phyloP scores from a whole-genome alignment of 148 eudicot species.

The Rhododendron griersonianum region DNA sequence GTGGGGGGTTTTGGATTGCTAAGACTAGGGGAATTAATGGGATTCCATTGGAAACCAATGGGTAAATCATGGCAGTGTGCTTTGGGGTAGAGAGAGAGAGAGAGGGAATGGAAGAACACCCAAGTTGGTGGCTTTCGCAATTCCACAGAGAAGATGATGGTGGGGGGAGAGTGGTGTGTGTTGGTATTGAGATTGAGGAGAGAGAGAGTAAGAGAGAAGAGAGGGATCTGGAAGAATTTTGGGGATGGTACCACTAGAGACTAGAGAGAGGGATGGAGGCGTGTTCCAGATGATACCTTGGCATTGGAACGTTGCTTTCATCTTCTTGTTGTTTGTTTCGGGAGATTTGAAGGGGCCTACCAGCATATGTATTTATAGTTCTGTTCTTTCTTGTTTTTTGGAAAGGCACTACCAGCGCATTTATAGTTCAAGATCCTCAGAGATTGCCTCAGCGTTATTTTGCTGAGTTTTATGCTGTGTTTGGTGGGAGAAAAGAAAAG shows the following conservation, averaged over 20 bases:
- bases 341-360: conserved; percentile 26
- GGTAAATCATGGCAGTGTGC: conserved; percentile 8
- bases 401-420: neutral
- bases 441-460: too few species aligned
- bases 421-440: too few species aligned
- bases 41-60: conserved; percentile 16
- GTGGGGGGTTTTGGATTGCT: neutral
- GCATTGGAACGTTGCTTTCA: neutral
- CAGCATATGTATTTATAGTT: neutral
- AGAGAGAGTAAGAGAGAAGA: neutral
- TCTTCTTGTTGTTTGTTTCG: neutral
- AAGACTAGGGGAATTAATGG: conserved; percentile 11
- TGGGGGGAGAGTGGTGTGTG: neutral
- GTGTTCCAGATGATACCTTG: neutral
- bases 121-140: neutral
- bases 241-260: neutral
- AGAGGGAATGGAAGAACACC: neutral
- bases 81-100: neutral
- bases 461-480: too few species aligned
- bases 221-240: conserved; percentile 26
- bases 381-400: too few species aligned
- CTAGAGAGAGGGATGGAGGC: neutral
- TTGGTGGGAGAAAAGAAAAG: too few species aligned
- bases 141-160: neutral
- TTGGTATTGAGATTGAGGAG: neutral